Evolutionary conservation across 2,329 filamentous ascomycete genomes (phyloP).

Genomic region (Hypoxylon sp.): DNA sequence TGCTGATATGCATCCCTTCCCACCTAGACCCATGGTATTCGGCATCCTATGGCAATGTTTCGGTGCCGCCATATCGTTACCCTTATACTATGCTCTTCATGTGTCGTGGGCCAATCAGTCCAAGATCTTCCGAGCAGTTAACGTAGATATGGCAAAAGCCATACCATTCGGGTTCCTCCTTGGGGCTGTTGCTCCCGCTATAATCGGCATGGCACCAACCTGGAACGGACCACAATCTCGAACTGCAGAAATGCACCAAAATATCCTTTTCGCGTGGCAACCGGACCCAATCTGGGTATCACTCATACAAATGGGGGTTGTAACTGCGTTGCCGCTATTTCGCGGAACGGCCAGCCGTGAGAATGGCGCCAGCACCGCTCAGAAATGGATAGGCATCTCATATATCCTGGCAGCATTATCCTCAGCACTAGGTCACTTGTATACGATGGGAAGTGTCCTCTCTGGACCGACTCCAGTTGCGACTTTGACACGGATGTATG

Average conservation of each 20-base stretch:
- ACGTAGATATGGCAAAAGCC: slow-evolving; percentile 38
- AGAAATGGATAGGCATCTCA: slow-evolving; percentile 41
- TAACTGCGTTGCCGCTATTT: neutral
- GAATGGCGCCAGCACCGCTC: slow-evolving; percentile 8
- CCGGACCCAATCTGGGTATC: slow-evolving; percentile 48
- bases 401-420: slow-evolving; percentile 45
- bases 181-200: slow-evolving; percentile 45
- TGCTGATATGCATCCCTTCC: slow-evolving; percentile 4
- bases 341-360: neutral
- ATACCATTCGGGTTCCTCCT: slow-evolving; percentile 48
- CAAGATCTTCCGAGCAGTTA: slow-evolving; percentile 22
- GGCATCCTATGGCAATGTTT: slow-evolving; percentile 47
- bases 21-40: slow-evolving; percentile 47
- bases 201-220: slow-evolving; percentile 46
- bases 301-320: neutral
- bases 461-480: slow-evolving; percentile 30
- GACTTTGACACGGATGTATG: slow-evolving; percentile 44
- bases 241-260: slow-evolving; percentile 44
- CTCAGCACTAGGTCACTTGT: slow-evolving; percentile 44
- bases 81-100: slow-evolving; percentile 49
- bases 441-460: slow-evolving; percentile 38
- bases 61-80: slow-evolving; percentile 49
- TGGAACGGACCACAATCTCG: slow-evolving; percentile 46
- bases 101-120: slow-evolving; percentile 42
- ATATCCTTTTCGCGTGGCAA: slow-evolving; percentile 47